Percentiles rank a stretch among this genome's conserved stretches.
Evolutionary conservation across 2,329 filamentous ascomycete genomes (phyloP).

Genomic region (Pestalotiopsis fici): DNA sequence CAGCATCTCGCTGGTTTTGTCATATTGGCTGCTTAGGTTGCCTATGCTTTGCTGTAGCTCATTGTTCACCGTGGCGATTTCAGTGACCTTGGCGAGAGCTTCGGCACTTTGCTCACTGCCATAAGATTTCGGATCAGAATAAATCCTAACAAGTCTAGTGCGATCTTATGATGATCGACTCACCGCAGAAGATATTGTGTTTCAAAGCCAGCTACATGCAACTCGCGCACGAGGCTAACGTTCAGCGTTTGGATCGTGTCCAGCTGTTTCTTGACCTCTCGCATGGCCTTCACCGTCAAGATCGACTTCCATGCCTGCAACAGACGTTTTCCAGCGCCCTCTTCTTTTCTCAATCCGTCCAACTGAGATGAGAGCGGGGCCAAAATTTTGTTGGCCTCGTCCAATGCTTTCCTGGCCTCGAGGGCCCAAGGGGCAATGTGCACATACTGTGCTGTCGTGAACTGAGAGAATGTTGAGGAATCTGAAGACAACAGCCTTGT

Average conservation of each 20-base stretch:
- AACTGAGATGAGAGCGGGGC: neutral
- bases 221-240: neutral
- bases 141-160: too few relatives aligned
- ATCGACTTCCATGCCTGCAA: neutral
- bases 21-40: too few relatives aligned
- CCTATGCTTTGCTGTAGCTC: too few relatives aligned
- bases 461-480: neutral
- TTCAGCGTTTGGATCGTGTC: neutral
- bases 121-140: neutral
- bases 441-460: neutral
- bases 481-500: neutral
- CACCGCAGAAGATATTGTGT: neutral
- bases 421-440: neutral
- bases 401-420: neutral
- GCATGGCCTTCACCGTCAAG: neutral
- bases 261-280: neutral
- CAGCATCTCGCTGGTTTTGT: too few relatives aligned
- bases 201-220: neutral
- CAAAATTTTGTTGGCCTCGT: neutral
- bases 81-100: neutral
- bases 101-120: neutral
- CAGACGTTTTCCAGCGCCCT: neutral
- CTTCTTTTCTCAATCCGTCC: neutral
- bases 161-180: neutral
- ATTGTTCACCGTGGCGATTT: too few relatives aligned